A percentile compares a stretch with the other conserved stretches of the same genome.
Evolutionary conservation across 768 basidiomycete genomes (phyloP).

Genomic region (Udeniomyces megalosporus): DNA sequence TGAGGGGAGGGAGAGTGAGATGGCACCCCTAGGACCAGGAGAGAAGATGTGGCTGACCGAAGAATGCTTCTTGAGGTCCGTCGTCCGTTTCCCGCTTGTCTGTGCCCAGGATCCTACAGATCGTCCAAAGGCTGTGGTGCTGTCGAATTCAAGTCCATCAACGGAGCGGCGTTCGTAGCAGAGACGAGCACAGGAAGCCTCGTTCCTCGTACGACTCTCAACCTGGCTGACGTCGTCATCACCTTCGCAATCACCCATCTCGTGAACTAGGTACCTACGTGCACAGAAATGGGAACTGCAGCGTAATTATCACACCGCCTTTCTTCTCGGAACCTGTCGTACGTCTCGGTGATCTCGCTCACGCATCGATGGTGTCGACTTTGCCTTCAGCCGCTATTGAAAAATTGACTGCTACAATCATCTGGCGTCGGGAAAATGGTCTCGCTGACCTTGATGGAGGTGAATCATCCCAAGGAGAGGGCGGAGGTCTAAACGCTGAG

Average conservation of each 20-base stretch:
- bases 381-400: not conserved
- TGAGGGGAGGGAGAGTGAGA: not conserved
- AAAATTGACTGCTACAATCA: conserved; percentile 3
- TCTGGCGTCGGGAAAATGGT: conserved; percentile 13
- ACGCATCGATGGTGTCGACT: not conserved
- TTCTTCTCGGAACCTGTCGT: no score
- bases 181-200: not conserved
- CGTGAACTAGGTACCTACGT: conserved; percentile 7
- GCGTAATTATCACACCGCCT: not conserved
- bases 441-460: conserved; percentile 9
- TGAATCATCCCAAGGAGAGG: not conserved
- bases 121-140: no score
- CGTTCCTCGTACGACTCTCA: no score
- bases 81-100: no score
- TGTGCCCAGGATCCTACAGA: no score
- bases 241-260: no score
- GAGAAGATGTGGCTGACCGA: conserved; percentile 16
- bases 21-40: not conserved
- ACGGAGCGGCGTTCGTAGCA: not conserved
- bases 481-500: not conserved
- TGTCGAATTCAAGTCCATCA: no score
- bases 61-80: conserved; percentile 12
- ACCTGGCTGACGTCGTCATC: not conserved
- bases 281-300: conserved; percentile 8
- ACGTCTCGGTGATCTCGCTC: not conserved